Evolutionary conservation across 306 rosid species (phyloP), one percentile per base, ranked within the genome.

Genomic region (Inga oerstediana): DNA sequence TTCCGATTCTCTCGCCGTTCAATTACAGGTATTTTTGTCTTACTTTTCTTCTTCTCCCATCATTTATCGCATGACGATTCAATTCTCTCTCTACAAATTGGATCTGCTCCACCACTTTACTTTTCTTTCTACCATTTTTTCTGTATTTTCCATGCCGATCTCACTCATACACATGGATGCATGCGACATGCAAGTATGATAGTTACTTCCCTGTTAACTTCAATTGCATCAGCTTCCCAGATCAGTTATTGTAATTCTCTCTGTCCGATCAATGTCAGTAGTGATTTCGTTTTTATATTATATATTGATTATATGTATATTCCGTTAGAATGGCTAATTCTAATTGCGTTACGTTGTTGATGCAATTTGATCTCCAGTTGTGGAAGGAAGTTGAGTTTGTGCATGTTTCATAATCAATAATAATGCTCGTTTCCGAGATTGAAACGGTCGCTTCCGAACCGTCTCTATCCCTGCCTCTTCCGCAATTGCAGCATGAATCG

Each of bases 171-270:
- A 10, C 52, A 72, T 85, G n/a, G 41, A 46, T 85, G 90, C 88
- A 88, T 85, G 88, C 74, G 78, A 61, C 88, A 85, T 85, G 85
- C 88, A 88, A 82, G 70, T 64, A 67, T 54, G 16, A 3, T 71
- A 70, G 2, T 19, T 20, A 66, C 66, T 41, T 37, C 7, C 17
- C 49, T 44, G 49, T 44, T 54, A 16, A 74, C 66, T 70, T 45
- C 77, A 3, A 34, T 52, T 45, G 10, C 72, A 64, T 64, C 75
- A 72, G 65, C 52, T 64, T 71, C 24, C 46, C 44, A 69, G 8
- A 22, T 76, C 41, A 79, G 17, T 77, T 27, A 27, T 27, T 27
- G 30, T 24, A 27, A 27, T 27, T 27, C 30, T 27, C 30, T 27
- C 46, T 51, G 54, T 73, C 48, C 56, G 20, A 32, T 32, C 34